phyloP scores from a whole-genome alignment of 1,284 basidiomycete species.

The Crucibulum parvulum region DNA sequence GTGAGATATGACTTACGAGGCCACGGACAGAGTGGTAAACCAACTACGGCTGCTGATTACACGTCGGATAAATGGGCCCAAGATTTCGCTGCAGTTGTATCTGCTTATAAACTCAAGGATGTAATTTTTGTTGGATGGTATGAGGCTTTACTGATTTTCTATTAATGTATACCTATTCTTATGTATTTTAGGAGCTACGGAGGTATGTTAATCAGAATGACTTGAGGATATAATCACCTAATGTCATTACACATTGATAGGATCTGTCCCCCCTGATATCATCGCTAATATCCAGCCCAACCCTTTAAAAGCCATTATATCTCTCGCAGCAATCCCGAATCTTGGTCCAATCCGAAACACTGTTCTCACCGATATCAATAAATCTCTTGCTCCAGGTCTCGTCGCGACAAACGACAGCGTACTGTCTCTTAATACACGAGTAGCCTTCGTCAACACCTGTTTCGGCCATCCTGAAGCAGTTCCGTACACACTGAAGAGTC shows the following conservation, averaged over 20 bases:
- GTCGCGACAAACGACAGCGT: background rate
- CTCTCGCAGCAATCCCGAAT: background rate
- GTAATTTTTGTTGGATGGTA: slow-evolving; percentile 12
- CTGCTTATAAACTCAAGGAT: slow-evolving; percentile 11
- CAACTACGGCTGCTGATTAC: slow-evolving; percentile 3
- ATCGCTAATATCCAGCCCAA: background rate
- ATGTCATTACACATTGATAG: background rate
- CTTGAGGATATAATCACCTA: background rate
- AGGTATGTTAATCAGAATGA: background rate
- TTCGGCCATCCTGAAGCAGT: background rate
- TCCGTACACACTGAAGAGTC: slow-evolving; percentile 5
- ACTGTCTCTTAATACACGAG: background rate
- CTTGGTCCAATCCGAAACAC: background rate
- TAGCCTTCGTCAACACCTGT: background rate
- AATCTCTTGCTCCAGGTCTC: background rate
- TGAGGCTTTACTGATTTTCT: background rate
- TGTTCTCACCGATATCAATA: background rate
- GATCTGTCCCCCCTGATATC: background rate
- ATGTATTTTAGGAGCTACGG: background rate
- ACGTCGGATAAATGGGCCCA: slow-evolving; percentile 13
- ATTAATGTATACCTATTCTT: background rate
- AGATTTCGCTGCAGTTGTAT: slow-evolving; percentile 15
- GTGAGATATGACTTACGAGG: slow-evolving; percentile 13
- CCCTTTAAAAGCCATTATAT: background rate
- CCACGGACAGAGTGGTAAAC: slow-evolving; percentile 13